A percentile compares a stretch with the other conserved stretches of the same genome.
These are phyloP conservation scores for Chrysanthemum makinoi DNA, from an alignment of 129 eudicot genomes.

Conservation along the genomic window DNA sequence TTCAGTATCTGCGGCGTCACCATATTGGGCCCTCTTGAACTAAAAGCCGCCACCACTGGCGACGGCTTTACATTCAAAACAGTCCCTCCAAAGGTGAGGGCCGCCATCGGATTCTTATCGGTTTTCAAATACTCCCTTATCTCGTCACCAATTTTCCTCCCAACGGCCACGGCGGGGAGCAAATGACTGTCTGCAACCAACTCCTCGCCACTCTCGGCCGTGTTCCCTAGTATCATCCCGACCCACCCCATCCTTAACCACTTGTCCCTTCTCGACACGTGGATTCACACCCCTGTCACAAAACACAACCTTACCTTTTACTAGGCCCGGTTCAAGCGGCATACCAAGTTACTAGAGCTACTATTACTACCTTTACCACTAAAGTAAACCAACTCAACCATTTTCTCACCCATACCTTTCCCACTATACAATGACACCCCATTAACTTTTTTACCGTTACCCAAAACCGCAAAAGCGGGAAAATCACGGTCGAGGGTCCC, in stretches of 20 bases:
- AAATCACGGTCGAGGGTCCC: conserved; percentile 88
- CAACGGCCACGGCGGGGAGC: conserved; percentile 85
- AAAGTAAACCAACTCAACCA: conserved; percentile 50
- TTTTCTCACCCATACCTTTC: conserved; percentile 58
- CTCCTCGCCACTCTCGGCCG: conserved; percentile 90
- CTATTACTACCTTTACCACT: conserved; percentile 21
- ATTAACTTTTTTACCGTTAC: conserved; percentile 39
- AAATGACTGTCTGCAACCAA: conserved; percentile 78
- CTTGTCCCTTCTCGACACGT: conserved; percentile 76
- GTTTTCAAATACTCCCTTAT: conserved; percentile 52
- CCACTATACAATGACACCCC: conserved; percentile 87
- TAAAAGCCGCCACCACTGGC: conserved; percentile 93
- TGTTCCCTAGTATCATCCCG: conserved; percentile 85
- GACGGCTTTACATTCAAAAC: conserved; percentile 80
- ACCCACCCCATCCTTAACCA: conserved; percentile 66
- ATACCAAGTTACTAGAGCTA: conserved; percentile 50
- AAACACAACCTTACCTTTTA: conserved; percentile 68
- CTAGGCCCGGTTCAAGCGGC: conserved; percentile 48
- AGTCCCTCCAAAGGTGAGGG: conserved; percentile 73
- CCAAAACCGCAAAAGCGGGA: conserved; percentile 60
- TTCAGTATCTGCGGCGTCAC: conserved; percentile 83
- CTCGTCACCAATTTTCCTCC: conserved; percentile 50
- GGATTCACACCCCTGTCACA: conserved; percentile 81
- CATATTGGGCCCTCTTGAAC: conserved; percentile 82
- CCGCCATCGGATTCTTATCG: conserved; percentile 39